phyloP scores from a whole-genome alignment of 371 early-diverging fungal species.

The Mucor circinelloides region DNA sequence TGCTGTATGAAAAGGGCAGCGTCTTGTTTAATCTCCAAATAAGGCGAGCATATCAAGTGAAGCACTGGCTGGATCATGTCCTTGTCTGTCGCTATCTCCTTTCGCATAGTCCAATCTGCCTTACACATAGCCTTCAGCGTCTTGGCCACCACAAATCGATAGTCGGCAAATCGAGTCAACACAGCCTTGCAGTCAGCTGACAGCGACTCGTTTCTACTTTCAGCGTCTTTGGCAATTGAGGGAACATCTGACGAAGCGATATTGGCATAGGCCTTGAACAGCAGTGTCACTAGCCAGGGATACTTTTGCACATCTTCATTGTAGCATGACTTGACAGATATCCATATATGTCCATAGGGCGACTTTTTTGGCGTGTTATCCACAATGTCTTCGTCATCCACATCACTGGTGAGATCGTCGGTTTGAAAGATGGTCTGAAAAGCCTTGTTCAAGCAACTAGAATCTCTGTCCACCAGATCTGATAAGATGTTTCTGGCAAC shows the following conservation, averaged over 20 bases:
- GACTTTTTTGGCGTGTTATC: neutral
- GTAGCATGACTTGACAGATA: neutral
- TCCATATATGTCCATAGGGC: conserved; percentile 23
- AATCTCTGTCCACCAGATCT: conserved; percentile 25
- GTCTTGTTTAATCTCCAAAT: conserved; percentile 19
- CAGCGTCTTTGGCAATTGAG: neutral
- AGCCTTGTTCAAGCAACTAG: conserved; percentile 12
- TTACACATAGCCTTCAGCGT: neutral
- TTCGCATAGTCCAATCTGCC: conserved; percentile 1
- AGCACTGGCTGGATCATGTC: conserved; percentile 23
- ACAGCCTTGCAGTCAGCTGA: neutral
- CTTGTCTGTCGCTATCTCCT: neutral
- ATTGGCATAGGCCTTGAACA: conserved; percentile 28
- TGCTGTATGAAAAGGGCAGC: conserved; percentile 9
- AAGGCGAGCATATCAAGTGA: conserved; percentile 24
- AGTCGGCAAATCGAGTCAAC: neutral
- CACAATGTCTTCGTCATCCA: neutral
- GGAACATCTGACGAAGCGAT: conserved; percentile 26
- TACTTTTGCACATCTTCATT: neutral
- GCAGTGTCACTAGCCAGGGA: conserved; percentile 7
- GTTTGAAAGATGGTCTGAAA: conserved; percentile 15
- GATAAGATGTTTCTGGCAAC: conserved; percentile 23
- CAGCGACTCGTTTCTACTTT: neutral
- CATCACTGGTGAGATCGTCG: neutral
- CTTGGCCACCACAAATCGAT: neutral